These are phyloP conservation scores for Letharia lupina DNA, from an alignment of 495 filamentous ascomycete species.

Conservation along the genomic window DNA sequence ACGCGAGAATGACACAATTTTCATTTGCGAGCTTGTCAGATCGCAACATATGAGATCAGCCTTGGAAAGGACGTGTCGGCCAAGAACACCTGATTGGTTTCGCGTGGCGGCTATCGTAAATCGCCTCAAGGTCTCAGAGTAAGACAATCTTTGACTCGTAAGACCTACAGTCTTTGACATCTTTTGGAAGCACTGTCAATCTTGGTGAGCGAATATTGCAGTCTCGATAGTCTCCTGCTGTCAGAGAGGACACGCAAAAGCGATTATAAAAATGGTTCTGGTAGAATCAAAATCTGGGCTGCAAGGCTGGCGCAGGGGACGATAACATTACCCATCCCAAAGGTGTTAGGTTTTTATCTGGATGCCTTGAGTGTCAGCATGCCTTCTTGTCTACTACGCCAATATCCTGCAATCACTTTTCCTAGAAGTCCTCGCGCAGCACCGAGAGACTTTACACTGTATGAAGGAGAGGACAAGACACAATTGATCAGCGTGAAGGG, in stretches of 20 bases:
- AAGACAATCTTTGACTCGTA: constrained; percentile 2
- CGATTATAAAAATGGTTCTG: not conserved
- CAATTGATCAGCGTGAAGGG: not conserved
- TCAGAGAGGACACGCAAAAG: not conserved
- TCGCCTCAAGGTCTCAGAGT: constrained; percentile 11
- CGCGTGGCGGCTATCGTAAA: constrained; percentile 17
- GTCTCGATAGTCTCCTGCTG: not conserved
- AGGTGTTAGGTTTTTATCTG: not conserved
- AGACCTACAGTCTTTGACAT: constrained; percentile 1
- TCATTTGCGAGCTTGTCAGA: constrained; percentile 12
- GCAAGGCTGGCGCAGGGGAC: not conserved
- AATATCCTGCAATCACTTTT: not conserved
- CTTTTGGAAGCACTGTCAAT: not conserved
- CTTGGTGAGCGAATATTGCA: constrained; percentile 10
- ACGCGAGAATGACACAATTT: not conserved
- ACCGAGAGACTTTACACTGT: not conserved
- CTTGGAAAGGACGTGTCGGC: constrained; percentile 1
- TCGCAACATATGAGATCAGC: not conserved
- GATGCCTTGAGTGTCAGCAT: not conserved
- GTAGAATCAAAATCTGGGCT: not conserved
- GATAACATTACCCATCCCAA: not conserved
- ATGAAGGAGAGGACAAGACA: not conserved
- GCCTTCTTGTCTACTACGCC: not conserved
- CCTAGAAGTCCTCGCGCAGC: not conserved
- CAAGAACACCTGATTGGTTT: constrained; percentile 10